Base-by-base conservation (phyloP, 2,329 filamentous ascomycete species). In the Aspergillus sp. region DNA sequence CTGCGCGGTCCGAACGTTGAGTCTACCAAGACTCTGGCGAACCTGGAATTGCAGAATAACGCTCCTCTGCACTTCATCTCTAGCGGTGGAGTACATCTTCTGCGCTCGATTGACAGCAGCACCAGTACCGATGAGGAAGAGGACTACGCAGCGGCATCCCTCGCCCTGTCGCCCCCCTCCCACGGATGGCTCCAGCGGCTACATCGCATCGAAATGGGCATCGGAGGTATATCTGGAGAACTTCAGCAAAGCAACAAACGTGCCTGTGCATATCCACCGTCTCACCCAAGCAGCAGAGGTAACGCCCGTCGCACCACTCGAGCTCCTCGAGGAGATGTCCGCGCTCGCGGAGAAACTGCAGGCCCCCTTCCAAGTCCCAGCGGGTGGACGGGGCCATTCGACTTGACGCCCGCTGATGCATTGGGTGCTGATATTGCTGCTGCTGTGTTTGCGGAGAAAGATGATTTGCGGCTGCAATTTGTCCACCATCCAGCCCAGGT, bases 121-220 rank as follows among this genome's bases (percentile, higher is more conserved):
- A n/a, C n/a, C n/a, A 30, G 26, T 30, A 11, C 26, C 26, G 9
- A 9, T 6, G 15, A 47, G 44, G 30, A 17, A n/a, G 30, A 12
- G 11, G 26, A 7, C 54, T 65, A 13, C 56, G 62, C 12, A 17
- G 24, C 34, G 17, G 24, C 24, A 5, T 44, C 43, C 1, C 9
- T 32, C 6, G 22, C 48, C 12, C n/a, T 30, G 13, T 22, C 20
- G 1, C 62, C 54, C 5, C 5, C 74, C 73, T 1, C 65, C 73
- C 1, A 38, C 49, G 3, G 62, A 71, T 44, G 69, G 68, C 12
- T 48, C 64, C 5, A 60, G 72, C 17, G 76, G 76, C 1, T 79
- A 78, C 53, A 61, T 64, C 2, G 70, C 72, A 1, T 59, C 65
- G 13, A 77, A 77, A 56, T 79, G 77, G 77, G 73, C 69, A 0